Evolutionary conservation across 208 protist genomes (phyloP).

Genomic region (Acanthamoeba lenticulata): DNA sequence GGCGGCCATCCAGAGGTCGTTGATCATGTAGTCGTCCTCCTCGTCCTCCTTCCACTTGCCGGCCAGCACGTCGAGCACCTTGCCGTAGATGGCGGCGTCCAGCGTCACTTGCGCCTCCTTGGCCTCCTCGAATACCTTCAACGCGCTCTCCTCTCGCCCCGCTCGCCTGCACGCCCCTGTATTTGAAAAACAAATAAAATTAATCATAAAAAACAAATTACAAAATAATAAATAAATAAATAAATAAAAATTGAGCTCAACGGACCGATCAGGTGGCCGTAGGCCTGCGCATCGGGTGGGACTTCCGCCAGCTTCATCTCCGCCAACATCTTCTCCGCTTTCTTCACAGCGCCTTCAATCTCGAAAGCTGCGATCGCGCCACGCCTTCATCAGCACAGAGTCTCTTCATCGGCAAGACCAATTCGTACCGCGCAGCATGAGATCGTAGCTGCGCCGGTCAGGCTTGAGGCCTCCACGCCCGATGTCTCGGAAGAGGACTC

Average conservation of each 20-base stretch:
- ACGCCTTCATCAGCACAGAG: no score
- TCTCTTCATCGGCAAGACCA: not conserved
- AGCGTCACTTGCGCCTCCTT: not conserved
- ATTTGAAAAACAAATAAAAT: not conserved
- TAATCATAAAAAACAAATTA: not conserved
- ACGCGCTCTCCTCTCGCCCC: not conserved
- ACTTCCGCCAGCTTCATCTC: not conserved
- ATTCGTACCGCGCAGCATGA: conserved; percentile 6
- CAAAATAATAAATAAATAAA: not conserved
- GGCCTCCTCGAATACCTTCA: not conserved
- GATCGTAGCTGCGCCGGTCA: not conserved
- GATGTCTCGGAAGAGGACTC: not conserved
- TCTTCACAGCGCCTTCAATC: not conserved
- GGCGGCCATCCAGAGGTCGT: conserved; percentile 38
- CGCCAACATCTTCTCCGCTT: not conserved
- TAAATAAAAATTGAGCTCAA: not conserved
- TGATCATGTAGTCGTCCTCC: conserved; percentile 12
- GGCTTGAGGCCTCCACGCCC: not conserved
- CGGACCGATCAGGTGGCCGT: not conserved
- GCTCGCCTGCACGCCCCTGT: not conserved
- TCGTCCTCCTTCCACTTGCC: conserved; percentile 46
- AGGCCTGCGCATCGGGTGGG: not conserved
- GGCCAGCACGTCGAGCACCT: not conserved
- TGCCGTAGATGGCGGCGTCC: conserved; percentile 9
- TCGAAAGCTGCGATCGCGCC: conserved; percentile 13